Evolutionary conservation across 1,284 basidiomycete species (phyloP), one percentile per base, ranked within the genome.

Genomic region (Ganoderma meredithae): DNA sequence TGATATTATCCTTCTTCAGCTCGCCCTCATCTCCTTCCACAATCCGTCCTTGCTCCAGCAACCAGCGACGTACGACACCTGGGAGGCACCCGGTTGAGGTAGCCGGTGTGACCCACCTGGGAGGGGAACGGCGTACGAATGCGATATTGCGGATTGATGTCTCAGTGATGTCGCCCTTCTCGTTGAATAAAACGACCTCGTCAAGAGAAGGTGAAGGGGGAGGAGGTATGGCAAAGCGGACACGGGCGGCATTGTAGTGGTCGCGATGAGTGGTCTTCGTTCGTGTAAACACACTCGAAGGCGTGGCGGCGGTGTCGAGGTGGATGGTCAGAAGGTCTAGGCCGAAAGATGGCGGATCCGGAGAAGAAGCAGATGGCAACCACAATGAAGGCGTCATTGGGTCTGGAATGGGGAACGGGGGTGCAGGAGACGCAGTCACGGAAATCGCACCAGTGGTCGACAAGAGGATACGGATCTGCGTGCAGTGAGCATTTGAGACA

Each of bases 131-230:
- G 2, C 80, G 73, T 10, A 86, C 85, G 74, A 86, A 87, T 0
- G 91, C 90, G 62, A 93, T 79, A 72, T 93, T 94, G 75, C 84
- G 88, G 60, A 91, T 87, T 27, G 88, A 87, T 0, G 90, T 83
- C 76, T 94, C 92, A 44, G 84, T 90, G 64, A 92, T 76, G 15
- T 81, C 76, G 7, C 79, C 80, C 0, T 81, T 74, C 0, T 82
- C 65, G 71, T 89, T 90, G 79, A 86, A 88, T 53, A 94, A 76
- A n/a, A 94, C 74, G 2, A 93, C 89, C 72, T 94, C 92, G 10
- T 67, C 58, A 13, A 59, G 60, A 2, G 72, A 63, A 1, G 75
- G 59, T 76, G 81, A 36, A 74, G 80, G 74, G 0, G 74, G 27
- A 40, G 78, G 69, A n/a, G 83, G 80, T 12, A 90, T 78, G 60